Base-by-base conservation (phyloP, 176 grass and related monocot genomes). In the Saccharum officinarum region DNA sequence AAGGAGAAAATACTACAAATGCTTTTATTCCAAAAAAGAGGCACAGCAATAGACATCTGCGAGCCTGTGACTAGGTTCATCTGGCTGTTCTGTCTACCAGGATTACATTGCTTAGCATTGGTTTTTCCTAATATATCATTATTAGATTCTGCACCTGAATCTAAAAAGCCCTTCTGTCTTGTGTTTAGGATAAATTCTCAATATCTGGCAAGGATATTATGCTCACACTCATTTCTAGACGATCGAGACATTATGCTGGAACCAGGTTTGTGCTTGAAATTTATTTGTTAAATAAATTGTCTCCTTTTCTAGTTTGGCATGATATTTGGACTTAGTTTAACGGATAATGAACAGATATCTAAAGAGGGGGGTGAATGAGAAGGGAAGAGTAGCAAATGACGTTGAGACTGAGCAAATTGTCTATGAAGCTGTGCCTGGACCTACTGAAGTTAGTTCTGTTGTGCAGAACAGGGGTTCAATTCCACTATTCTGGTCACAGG, bases 321-420 rank as follows among this genome's bases (percentile, higher is more conserved):
- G 12, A 46, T 13, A 9, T 46, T 82, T 59, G 68, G 42, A 28
- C 65, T 90, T 78, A 61, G 3, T 86, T 83, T 39, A 79, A 52
- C 23, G 38, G 3, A 62, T 50, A 41, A 18, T 80, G 68, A 75
- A 71, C 87, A 98, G 96, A 84, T 98, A 98, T 79, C 86, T 98
- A 26, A 98, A 95, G 83, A 91, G 96, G 47, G 96, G 96, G 55
- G 93, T 95, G 60, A 98, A 98, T 83, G 85, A 90, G 86, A 91
- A 83, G 83, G 96, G 96, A 23, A 92, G 96, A 85, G 96, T 98
- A 73, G 96, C 96, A 77, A 98, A 98, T 87, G 96, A 98, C 73
- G 96, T 98, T 13, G 96, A 98, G 61, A 94, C 91, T 15, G 96
- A 98, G 87, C 96, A 98, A 90, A 95, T 95, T 87, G 96, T 98